Evolutionary conservation across 2,329 filamentous ascomycete genomes (phyloP), one percentile per base, ranked within the genome.

Genomic region (Aureobasidium zeae): DNA sequence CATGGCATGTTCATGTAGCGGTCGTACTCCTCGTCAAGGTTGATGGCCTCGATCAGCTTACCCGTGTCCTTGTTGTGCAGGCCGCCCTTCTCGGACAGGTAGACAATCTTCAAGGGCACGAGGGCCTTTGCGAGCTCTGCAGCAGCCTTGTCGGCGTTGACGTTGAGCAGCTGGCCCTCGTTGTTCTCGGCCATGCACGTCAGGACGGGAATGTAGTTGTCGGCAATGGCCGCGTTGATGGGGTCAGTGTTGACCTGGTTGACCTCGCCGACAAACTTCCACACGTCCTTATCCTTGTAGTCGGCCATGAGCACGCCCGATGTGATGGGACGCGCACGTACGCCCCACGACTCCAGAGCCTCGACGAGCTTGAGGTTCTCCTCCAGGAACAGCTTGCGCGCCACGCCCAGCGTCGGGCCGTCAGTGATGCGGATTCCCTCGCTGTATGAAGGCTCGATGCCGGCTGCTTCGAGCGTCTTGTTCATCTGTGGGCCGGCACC

Each of bases 11-110:
- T 74, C 86, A 96, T 94, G 57, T 95, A 75, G 58, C 85, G 75
- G 47, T 94, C 86, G 57, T 85, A 96, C 67, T 98, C 91, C 66
- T 94, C 88, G 60, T 98, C 91, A 46, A 98, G 73, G 68, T 96
- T 96, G 67, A 96, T 96, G 48, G 83, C 85, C 5, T 89, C 94
- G 58, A 96, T 96, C 70, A 94, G 94, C 70, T 89, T 82, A 47
- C 83, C 83, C n/a, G 81, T 85, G 51, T 94, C 85, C 48, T 87
- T 88, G 60, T 96, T 86, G 67, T 94, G 94, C 24, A 98, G 69
- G 6, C 89, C 91, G 37, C 91, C 91, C 74, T 96, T 96, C 69
- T 98, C 91, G 4, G 87, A 93, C n/a, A 96, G 74, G 63, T 95
- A 98, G 48, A 98, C 88, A 49, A 96, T 89, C 77, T 98, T 98